Evolutionary conservation across 2,329 filamentous ascomycete species (phyloP), one percentile per base, ranked within the genome.

Genomic region (Fusarium torreyae): DNA sequence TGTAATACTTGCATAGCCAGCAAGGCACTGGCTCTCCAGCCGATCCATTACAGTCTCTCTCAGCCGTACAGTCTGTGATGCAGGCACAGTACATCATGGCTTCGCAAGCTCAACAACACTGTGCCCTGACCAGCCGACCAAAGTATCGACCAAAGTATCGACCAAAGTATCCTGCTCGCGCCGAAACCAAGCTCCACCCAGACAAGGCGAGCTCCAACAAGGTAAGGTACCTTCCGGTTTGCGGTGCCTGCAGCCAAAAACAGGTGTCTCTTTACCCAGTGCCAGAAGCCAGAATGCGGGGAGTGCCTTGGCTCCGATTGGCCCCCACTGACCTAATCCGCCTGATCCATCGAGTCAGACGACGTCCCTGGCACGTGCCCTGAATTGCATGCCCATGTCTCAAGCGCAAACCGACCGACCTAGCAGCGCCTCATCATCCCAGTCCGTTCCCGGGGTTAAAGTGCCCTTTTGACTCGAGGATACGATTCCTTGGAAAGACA

Each of bases 341-440:
- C 73, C 71, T 75, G 73, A 75, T 75, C 73, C 70, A 72, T 73
- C 65, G 57, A 75, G 73, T 75, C 73, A 75, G 73, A 75, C 73
- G 73, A 75, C 73, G 68, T 71, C 70, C 71, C 73, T 71, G 65
- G 73, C 73, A 75, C 73, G 73, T 75, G 73, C 73, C 70, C 62
- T 40, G 38, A 51, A 46, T 73, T 62, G 53, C 18, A 20, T 20
- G 18, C 62, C 55, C 54, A 52, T 72, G 69, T 72, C 67, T 72
- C 69, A 70, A 68, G 61, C 56, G 39, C 66, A 68, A 59, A 49
- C 62, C 66, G 58, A 70, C 45, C 26, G 26, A 9, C 39, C 53
- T 53, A 40, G 42, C 66, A 68, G 56, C 61, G 67, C 67, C 63
- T 69, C 66, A 68, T 48, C 43, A 57, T 63, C 66, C 66, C 57